A percentile compares a stretch with the other conserved stretches of the same genome.
Evolutionary conservation across 75 land plant genomes (phyloP).

Genomic region (Pinus albicaulis): DNA sequence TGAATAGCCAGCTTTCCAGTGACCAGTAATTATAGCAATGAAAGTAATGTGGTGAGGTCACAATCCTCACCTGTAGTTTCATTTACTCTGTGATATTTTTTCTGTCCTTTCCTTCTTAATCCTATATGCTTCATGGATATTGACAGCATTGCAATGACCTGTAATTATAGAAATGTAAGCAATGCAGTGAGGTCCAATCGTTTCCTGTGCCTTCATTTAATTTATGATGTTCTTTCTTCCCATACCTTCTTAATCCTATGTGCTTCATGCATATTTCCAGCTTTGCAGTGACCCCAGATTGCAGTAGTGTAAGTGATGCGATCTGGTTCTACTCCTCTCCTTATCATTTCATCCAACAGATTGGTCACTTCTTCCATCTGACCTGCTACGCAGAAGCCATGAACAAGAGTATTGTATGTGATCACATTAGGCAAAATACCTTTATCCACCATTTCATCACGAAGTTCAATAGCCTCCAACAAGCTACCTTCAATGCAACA

Average conservation of each 20-base stretch:
- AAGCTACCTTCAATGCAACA: conserved; percentile 40
- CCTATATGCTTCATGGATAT: conserved; percentile 44
- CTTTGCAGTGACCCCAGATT: not conserved
- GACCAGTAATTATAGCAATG: conserved; percentile 2
- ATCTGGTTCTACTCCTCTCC: conserved; percentile 14
- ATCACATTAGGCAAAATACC: conserved; percentile 24
- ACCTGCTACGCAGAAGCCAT: conserved; percentile 22
- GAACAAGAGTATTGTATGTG: conserved; percentile 38
- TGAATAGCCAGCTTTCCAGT: not conserved
- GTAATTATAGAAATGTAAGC: conserved; percentile 5
- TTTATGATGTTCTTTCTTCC: not conserved
- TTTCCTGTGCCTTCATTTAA: not conserved
- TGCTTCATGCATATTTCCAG: conserved; percentile 13
- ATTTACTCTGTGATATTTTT: not conserved
- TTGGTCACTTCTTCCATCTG: conserved; percentile 13
- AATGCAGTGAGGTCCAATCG: conserved; percentile 6
- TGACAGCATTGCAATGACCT: conserved; percentile 8
- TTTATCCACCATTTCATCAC: conserved; percentile 47
- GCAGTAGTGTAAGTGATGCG: conserved; percentile 10
- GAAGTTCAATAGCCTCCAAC: conserved; percentile 44
- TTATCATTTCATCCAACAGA: conserved; percentile 10
- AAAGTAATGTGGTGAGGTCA: conserved; percentile 2
- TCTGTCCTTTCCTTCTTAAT: not conserved
- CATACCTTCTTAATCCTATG: conserved; percentile 5
- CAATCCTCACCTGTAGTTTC: not conserved